A percentile compares a stretch with the other conserved stretches of the same genome.
These are phyloP conservation scores for Sugiyamaella sp. DNA, from an alignment of 1,139 yeast genomes.

Conservation along the genomic window DNA sequence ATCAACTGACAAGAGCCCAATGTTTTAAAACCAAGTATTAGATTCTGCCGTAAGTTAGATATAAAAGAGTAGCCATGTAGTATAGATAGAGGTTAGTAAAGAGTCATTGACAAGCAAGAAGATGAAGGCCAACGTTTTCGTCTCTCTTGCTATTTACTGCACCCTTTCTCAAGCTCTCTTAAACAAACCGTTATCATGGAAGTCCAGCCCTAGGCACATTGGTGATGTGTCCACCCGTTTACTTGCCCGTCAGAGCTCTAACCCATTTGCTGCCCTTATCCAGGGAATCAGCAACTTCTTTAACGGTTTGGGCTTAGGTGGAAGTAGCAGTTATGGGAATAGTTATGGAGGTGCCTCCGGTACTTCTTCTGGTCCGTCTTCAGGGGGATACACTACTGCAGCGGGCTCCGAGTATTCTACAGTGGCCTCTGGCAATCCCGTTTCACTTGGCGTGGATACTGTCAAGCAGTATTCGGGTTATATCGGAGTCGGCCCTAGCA, in stretches of 20 bases:
- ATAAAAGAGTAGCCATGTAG: not conserved
- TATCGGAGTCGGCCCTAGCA: slow-evolving; percentile 70
- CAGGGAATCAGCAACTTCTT: not conserved
- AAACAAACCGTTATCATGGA: slow-evolving; percentile 1
- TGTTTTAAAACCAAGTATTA: not conserved
- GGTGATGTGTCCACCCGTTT: not conserved
- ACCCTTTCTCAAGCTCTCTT: slow-evolving; percentile 1
- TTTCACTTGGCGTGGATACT: slow-evolving; percentile 16
- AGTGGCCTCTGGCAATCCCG: not conserved
- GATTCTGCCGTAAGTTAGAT: no score
- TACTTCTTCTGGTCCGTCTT: not conserved
- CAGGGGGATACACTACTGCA: not conserved
- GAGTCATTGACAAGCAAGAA: not conserved
- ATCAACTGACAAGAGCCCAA: not conserved
- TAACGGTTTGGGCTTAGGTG: not conserved
- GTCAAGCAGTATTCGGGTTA: slow-evolving; percentile 66
- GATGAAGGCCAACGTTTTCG: not conserved
- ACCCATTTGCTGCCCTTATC: not conserved
- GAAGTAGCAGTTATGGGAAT: not conserved
- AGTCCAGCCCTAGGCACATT: not conserved
- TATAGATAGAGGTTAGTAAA: not conserved
- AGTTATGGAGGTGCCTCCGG: not conserved
- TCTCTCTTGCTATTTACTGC: not conserved
- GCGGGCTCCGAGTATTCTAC: not conserved
- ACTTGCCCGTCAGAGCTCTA: slow-evolving; percentile 3